Base-by-base conservation (phyloP, 495 filamentous ascomycete genomes). In the Aspergillus avenaceus region DNA sequence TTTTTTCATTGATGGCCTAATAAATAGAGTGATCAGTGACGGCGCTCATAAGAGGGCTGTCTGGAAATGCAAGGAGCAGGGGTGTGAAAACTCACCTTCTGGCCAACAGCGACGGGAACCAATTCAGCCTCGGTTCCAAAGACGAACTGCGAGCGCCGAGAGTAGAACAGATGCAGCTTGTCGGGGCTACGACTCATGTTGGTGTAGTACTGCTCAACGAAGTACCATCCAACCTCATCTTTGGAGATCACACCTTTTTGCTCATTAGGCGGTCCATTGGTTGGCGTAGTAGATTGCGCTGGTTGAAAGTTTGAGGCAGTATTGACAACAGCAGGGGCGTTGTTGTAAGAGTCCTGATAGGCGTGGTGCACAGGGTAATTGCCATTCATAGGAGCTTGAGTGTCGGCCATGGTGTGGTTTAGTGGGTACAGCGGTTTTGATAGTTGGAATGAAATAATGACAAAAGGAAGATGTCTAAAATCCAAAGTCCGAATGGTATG, bases 121-220 rank as follows among this genome's bases (percentile, higher is more conserved):
- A 91, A 80, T 64, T 96, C 90, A 43, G 91, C 88, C 70, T 98
- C 93, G 41, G 83, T 83, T 22, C 89, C 89, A 59, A 84, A 88
- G 40, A 91, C 85, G 57, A 91, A 84, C 64, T 91, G 88, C 26
- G 88, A 91, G 18, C 74, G 82, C 63, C 88, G 90, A 55, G 84
- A 80, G 70, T 95, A 92, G 76, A 90, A 95, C 21, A 92, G 74
- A 62, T 90, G 90, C 52, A 98, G 83, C 71, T 92, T 95, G 59
- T 96, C 91, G 13, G 95, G 93, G 52, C 76, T 86, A 65, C 90
- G 88, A 83, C 90, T 96, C 60, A 98, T 78, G 54, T 89, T 98
- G 53, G 90, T 97, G 69, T 98, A 98, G 77, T 95, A 97, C 65
- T 96, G 91, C 79, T 98, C 95, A 27, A 97, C 93, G 56, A 98